Conservation (phyloP, 305 asterid species). For the Coffea humblotiana region DNA sequence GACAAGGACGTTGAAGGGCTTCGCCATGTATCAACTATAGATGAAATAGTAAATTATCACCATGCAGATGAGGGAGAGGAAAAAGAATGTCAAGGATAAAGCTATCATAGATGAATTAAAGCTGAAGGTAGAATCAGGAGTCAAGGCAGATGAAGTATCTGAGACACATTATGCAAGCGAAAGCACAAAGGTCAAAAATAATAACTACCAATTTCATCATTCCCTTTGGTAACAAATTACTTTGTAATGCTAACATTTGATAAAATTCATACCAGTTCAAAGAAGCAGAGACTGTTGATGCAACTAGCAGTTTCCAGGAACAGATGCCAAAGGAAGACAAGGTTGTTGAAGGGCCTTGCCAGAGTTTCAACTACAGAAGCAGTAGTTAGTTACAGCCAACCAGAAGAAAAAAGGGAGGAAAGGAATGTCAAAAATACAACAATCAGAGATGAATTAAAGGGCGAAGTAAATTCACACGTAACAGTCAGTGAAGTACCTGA, state of each 20-base stretch:
- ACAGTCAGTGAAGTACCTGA: not conserved
- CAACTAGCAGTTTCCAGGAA: constrained; percentile 19
- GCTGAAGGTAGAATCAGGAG: constrained; percentile 12
- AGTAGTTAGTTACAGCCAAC: constrained; percentile 23
- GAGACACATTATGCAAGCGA: constrained; percentile 2
- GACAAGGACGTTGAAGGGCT: constrained; percentile 8
- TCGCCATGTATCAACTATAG: not conserved
- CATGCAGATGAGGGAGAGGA: not conserved
- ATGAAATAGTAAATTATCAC: not conserved
- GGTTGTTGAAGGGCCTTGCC: constrained; percentile 1
- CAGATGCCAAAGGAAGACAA: constrained; percentile 23
- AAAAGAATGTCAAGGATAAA: constrained; percentile 22
- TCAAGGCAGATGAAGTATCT: constrained; percentile 7
- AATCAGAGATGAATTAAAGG: not conserved
- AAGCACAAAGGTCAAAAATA: not conserved
- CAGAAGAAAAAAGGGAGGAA: constrained; percentile 25
- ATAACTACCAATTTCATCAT: not conserved
- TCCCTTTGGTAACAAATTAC: not conserved
- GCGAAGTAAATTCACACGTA: no score
- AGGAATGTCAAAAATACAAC: constrained; percentile 29
- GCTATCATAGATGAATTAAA: constrained; percentile 5
- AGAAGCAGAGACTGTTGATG: constrained; percentile 10
- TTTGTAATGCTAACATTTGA: constrained; percentile 17
- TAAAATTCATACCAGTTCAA: constrained; percentile 28
- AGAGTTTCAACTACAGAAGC: constrained; percentile 18